Base-by-base conservation (phyloP, 1,284 basidiomycete species). In the Moesziomyces antarcticus region DNA sequence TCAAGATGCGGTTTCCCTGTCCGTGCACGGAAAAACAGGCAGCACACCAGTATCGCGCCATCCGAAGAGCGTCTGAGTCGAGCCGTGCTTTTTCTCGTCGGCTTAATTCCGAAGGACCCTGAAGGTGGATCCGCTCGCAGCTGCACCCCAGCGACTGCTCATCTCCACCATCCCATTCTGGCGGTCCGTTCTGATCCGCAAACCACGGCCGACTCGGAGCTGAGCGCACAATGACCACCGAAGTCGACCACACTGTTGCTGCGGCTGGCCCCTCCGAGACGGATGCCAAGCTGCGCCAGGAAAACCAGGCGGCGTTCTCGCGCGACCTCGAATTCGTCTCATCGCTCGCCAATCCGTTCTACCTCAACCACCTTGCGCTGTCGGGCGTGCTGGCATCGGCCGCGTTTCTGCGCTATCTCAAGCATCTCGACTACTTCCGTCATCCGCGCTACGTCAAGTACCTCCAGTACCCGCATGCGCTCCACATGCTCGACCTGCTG, bases 281-380 rank as follows among this genome's bases (percentile, higher is more conserved):
- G 10, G 50, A 63, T 24, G 47, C 41, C 9, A 50, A 52, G 10
- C 48, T n/a, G 13, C 55, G 52, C 11, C 24, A 40, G 22, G 59
- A 59, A 16, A 82, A 82, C 63, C 77, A 81, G 55, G 41, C 69
- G 14, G 51, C 63, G 33, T 82, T 82, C 56, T 76, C 79, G 13
- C 69, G 70, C 49, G 77, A 82, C 20, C 76, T 81, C 37, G 79
- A 81, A 44, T 81, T 82, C 56, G 56, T 79, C 33, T 79, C 77
- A 0, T 77, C 80, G 6, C 77, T 82, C 47, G 72, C 79, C 65
- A 79, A 79, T 47, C 79, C 80, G 6, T 75, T 62, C 62, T 82
- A 80, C 59, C 63, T 82, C 51, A 71, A 77, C 58, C 64, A 74
- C 47, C 74, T 82, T 20, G 76, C 80, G 14, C 63, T 71, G 33